These are phyloP conservation scores for Coccomyxa sp. DNA, from an alignment of 139 green algal genomes.

Conservation along the genomic window DNA sequence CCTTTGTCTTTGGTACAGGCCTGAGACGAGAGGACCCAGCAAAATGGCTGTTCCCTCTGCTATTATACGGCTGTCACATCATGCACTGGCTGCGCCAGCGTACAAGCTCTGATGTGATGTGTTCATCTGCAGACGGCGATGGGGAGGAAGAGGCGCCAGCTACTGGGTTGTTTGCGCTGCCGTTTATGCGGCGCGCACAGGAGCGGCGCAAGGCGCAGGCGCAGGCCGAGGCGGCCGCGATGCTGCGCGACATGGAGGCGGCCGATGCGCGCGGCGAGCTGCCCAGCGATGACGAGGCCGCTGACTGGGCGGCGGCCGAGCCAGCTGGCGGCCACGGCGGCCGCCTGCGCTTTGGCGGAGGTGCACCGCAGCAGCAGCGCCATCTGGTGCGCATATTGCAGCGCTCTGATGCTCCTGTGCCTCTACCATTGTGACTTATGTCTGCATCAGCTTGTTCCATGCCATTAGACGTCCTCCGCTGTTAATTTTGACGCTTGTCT, in stretches of 20 bases:
- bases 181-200: slow-evolving; percentile 88
- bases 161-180: slow-evolving; percentile 83
- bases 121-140: slow-evolving; percentile 9
- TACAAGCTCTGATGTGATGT: too few relatives aligned
- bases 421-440: too few relatives aligned
- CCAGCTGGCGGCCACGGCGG: slow-evolving; percentile 6
- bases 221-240: slow-evolving; percentile 20
- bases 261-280: neutral
- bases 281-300: neutral
- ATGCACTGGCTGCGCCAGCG: too few relatives aligned
- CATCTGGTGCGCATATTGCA: neutral
- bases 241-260: slow-evolving; percentile 18
- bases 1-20: too few relatives aligned
- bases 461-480: too few relatives aligned
- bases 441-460: too few relatives aligned
- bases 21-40: too few relatives aligned
- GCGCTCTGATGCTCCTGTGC: too few relatives aligned
- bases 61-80: too few relatives aligned
- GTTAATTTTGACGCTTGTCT: too few relatives aligned
- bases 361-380: neutral
- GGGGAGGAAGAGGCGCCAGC: slow-evolving; percentile 28
- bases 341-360: neutral
- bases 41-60: too few relatives aligned
- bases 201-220: slow-evolving; percentile 42
- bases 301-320: neutral